A percentile compares a stretch with the other conserved stretches of the same genome.
phyloP scores from a whole-genome alignment of 257 asterid genomes.

The Solanum etuberosum region DNA sequence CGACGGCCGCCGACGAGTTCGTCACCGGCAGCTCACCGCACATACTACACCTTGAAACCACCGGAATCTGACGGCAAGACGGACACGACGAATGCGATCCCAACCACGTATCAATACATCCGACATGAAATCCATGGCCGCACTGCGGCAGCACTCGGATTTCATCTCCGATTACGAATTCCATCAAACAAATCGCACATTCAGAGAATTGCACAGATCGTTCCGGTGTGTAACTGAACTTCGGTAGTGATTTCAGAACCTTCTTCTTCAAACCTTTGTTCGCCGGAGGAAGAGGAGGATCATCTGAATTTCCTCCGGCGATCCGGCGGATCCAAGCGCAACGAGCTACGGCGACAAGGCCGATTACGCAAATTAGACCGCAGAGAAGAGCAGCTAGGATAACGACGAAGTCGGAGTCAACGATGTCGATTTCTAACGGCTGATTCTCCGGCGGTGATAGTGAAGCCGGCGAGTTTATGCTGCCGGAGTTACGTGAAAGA shows the following conservation, averaged over 20 bases:
- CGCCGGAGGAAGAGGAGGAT: background rate
- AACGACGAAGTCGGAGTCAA: constrained; percentile 9
- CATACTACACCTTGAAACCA: constrained; percentile 7
- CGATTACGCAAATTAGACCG: constrained; percentile 18
- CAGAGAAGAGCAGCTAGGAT: constrained; percentile 18
- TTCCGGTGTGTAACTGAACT: background rate
- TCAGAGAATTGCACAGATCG: constrained; percentile 1
- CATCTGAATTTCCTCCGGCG: background rate
- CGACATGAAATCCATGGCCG: constrained; percentile 21
- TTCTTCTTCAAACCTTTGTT: constrained; percentile 18
- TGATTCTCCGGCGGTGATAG: background rate
- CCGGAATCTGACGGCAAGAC: constrained; percentile 17
- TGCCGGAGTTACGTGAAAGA: background rate
- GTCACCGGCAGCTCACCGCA: constrained; percentile 10
- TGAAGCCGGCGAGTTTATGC: background rate
- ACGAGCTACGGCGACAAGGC: constrained; percentile 10
- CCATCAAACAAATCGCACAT: constrained; percentile 21
- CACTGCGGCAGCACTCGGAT: constrained; percentile 14
- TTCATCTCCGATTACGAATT: constrained; percentile 8
- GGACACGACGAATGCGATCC: constrained; percentile 20
- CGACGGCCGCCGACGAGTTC: background rate
- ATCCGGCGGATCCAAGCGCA: constrained; percentile 19
- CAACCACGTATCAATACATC: constrained; percentile 23
- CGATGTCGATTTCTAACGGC: background rate
- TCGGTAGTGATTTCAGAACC: constrained; percentile 11